A percentile compares a stretch with the other conserved stretches of the same genome.
These are phyloP conservation scores for Evernia prunastri DNA, from an alignment of 495 filamentous ascomycete species.

Conservation along the genomic window DNA sequence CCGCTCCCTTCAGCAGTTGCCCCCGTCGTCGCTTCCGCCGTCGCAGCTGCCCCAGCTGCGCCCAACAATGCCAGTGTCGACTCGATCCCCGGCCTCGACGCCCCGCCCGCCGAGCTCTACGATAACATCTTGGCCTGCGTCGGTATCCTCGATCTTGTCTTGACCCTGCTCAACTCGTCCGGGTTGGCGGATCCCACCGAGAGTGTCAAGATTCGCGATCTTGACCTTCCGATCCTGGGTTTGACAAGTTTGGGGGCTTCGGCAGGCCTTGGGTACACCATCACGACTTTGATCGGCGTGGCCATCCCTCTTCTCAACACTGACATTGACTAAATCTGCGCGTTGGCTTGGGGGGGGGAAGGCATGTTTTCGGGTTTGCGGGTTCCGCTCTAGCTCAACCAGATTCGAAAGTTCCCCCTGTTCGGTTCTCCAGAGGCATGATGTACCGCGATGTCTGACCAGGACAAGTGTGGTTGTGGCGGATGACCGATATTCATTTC, in stretches of 20 bases:
- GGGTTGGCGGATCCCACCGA: neutral
- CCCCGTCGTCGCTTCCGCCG: neutral
- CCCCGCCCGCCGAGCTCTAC: neutral
- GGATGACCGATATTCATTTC: neutral
- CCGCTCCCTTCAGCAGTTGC: neutral
- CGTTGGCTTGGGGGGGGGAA: neutral
- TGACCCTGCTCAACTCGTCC: neutral
- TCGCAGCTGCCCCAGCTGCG: neutral
- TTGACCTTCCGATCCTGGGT: neutral
- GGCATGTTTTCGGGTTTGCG: neutral
- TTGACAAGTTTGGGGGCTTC: neutral
- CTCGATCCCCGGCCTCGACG: neutral
- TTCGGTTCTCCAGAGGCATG: neutral
- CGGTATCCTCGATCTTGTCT: neutral
- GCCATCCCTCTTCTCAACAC: neutral
- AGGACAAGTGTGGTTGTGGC: too few relatives aligned
- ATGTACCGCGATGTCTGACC: neutral
- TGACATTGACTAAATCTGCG: neutral
- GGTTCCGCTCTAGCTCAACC: neutral
- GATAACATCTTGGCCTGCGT: neutral
- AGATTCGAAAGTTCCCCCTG: neutral
- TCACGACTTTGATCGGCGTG: neutral
- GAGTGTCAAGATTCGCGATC: neutral
- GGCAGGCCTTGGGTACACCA: neutral
- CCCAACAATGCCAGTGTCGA: neutral